These are phyloP conservation scores for Lentinula lateritia DNA, from an alignment of 768 basidiomycete species.

Conservation along the genomic window DNA sequence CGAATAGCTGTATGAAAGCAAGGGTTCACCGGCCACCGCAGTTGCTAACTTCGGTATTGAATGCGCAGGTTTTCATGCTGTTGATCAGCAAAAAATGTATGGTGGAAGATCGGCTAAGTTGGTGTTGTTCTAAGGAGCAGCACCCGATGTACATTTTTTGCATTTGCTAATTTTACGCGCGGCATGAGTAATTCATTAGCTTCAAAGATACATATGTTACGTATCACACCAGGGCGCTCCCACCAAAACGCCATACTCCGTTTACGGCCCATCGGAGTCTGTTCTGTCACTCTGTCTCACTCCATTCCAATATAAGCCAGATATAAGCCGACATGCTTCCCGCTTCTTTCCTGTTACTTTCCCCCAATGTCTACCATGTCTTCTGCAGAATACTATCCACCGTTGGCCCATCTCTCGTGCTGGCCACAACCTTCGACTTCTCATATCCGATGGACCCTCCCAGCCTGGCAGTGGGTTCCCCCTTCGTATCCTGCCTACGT, in stretches of 20 bases:
- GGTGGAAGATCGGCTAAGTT: not conserved
- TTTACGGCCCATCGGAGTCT: conserved; percentile 19
- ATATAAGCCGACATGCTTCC: conserved; percentile 21
- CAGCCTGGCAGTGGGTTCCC: conserved; percentile 8
- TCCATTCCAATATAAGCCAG: conserved; percentile 24
- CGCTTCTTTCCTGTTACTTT: conserved; percentile 1
- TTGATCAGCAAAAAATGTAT: not conserved
- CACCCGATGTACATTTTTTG: conserved; percentile 5
- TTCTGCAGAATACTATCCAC: conserved; percentile 13
- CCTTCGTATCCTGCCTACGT: conserved; percentile 4
- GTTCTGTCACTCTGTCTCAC: conserved; percentile 19
- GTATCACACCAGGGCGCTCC: conserved; percentile 21
- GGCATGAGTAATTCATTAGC: not conserved
- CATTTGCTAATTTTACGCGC: conserved; percentile 10
- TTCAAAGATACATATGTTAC: conserved; percentile 19
- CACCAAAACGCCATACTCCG: conserved; percentile 7
- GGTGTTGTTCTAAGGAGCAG: not conserved
- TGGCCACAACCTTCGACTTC: conserved; percentile 11
- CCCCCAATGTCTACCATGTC: conserved; percentile 17
- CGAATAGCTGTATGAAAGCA: not conserved
- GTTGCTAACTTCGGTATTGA: not conserved
- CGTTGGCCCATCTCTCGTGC: conserved; percentile 15
- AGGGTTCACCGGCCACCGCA: not conserved
- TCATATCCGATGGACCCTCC: conserved; percentile 13
- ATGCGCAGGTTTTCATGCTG: not conserved